Evolutionary conservation across 1,284 basidiomycete species (phyloP), one percentile per base, ranked within the genome.

Genomic region (Cryptococcus floricola): DNA sequence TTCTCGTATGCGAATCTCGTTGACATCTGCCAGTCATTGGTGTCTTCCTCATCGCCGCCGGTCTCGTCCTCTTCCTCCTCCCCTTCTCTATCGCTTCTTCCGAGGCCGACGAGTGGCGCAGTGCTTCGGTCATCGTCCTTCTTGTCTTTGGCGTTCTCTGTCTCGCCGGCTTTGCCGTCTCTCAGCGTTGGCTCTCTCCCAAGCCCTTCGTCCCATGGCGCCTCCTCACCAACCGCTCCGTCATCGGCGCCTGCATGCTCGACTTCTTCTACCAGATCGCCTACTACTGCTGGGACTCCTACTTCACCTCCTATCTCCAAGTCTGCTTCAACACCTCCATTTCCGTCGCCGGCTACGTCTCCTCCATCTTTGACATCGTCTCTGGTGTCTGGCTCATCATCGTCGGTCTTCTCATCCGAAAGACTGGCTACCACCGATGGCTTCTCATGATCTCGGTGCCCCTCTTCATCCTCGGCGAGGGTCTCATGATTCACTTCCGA

Each of bases 401-500:
- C 7, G 65, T 77, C 38, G 72, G 75, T 34, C 58, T 71, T 56
- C 54, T 73, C 25, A 71, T 76, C 48, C 70, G 72, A 52, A 57
- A 61, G 41, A 69, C 76, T 16, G 70, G 77, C 4, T 71, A 73
- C 57, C 68, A 73, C 62, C 72, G 76, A 53, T 75, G 71, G 58
- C 61, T 78, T 53, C 57, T 72, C 39, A 56, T 73, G 41, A 43
- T 63, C 48, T 67, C 67, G 48, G 62, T 74, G 14, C 66, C 67
- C 38, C 56, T 77, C 39, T 77, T 73, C 69, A 61, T 71, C 39
- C 56, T 79, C 31, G 75, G 76, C 8, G 70, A 70, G 49, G 78
- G 77, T 5, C 62, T 79, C 10, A 65, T 80, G 59, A 75, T 78
- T 27, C 64, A 68, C 48, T 78, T 70, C 69, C 69, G 78, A 37